Evolutionary conservation across 2,329 filamentous ascomycete genomes (phyloP), one percentile per base, ranked within the genome.

Genomic region (Colletotrichum magnum): DNA sequence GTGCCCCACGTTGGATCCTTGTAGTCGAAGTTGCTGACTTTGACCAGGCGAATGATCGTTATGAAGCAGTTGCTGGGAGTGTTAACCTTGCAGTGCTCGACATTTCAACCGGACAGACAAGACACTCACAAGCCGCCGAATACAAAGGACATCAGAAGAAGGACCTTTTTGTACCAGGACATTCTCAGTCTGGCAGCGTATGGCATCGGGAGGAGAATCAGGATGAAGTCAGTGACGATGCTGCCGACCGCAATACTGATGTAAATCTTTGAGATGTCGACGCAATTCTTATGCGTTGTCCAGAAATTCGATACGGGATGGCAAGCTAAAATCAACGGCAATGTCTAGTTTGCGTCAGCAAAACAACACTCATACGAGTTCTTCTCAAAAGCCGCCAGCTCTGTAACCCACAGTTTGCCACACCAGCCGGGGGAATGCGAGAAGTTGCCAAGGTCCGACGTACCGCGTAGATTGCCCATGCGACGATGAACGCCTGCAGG

Each of bases 211-310:
- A 64, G 26, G 3, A 64, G 21, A 2, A 64, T 64, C 6, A 64
- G 51, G 9, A 57, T 39, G n/a, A 64, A 64, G n/a, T 69, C 67
- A 18, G 62, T 52, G 9, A 69, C 45, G 2, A 69, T 69, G 18
- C 67, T 69, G 6, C 67, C 67, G 13, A 67, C 45, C 18, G 67
- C 67, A 21, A 69, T 69, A 6, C 67, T 67, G 43, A 69, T 66
- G 24, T 69, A 69, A 0, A 69, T 12, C 13, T 52, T 59, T 4
- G 67, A 69, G 2, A 69, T 21, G 10, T 69, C 67, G 15, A 69
- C 36, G n/a, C 67, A 69, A 16, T 67, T 67, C 32, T 52, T 57
- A 18, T 69, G 67, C 2, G 28, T 69, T 9, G 62, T 69, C 67
- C 67, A 69, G 10, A 69, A 69, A 10, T 69, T 69, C 3, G 52